phyloP scores from a whole-genome alignment of 1,284 basidiomycete genomes.

The Kwoniella shivajii region DNA sequence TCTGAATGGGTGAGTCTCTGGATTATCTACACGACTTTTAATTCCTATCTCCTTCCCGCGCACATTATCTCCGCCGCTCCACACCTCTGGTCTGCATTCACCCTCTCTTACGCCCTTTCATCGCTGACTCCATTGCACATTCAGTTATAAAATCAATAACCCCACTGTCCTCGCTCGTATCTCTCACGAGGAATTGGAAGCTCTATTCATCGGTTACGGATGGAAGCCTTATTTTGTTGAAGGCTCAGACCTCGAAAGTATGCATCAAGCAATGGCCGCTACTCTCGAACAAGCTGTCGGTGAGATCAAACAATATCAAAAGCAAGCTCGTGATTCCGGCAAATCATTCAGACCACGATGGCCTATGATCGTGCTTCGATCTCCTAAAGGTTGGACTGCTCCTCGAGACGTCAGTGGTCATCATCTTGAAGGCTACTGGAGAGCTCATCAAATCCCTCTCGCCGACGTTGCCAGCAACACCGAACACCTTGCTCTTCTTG shows the following conservation, averaged over 20 bases:
- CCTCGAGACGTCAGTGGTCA: constrained; percentile 67
- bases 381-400: constrained; percentile 77
- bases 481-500: constrained; percentile 57
- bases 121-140: constrained; percentile 13
- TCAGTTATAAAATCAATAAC: constrained; percentile 49
- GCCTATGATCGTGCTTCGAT: constrained; percentile 80
- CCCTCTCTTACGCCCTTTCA: constrained; percentile 3
- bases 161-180: constrained; percentile 44
- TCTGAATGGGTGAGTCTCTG: constrained; percentile 60
- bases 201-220: constrained; percentile 42
- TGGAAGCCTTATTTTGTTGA: constrained; percentile 46
- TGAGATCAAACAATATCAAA: constrained; percentile 73
- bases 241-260: constrained; percentile 40
- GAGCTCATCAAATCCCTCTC: constrained; percentile 47
- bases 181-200: constrained; percentile 39
- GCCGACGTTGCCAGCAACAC: constrained; percentile 36
- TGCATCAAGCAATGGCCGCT: constrained; percentile 61
- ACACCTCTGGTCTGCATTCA: constrained; percentile 9
- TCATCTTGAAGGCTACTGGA: constrained; percentile 69
- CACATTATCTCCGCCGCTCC: background rate
- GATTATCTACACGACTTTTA: background rate
- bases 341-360: constrained; percentile 80
- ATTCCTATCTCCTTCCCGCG: background rate
- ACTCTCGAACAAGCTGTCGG: constrained; percentile 74
- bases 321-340: constrained; percentile 67